Evolutionary conservation across 2,329 filamentous ascomycete genomes (phyloP), one percentile per base, ranked within the genome.

Genomic region (Drechslerella stenobrocha): DNA sequence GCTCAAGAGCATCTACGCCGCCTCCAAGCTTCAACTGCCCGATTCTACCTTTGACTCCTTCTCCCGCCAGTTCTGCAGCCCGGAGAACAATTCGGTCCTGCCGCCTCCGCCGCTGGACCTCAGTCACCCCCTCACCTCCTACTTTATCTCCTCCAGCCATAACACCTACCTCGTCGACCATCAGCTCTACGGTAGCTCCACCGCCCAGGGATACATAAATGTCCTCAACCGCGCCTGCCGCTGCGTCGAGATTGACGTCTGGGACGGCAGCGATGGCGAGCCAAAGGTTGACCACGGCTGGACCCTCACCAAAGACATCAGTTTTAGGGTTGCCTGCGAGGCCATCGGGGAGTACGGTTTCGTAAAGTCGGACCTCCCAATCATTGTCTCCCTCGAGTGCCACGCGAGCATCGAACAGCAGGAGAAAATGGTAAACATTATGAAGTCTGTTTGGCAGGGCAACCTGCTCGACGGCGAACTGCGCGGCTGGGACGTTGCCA

Each of bases 331-430:
- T 56, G 92, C 96, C 1, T 96, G 91, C 77, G 82, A 83, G 70
- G 87, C 87, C 0, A 88, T 97, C 69, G 81, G 83, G 35, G 84
- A 95, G 59, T 84, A 85, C 64, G 91, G 90, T 0, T 97, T 97
- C 73, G 52, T 51, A 2, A 47, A 35, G 1, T 59, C 58, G 5
- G 83, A 88, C 52, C 79, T 96, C 18, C 93, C 93, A 0, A 79
- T 98, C 35, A 95, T 97, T 63, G 84, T 97, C 71, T 96, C 90
- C 75, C 81, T 97, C 3, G 93, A 98, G 76, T 89, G 97, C 0
- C 92, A 97, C 76, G 87, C 90, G 11, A 84, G 87, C 67, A 79
- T 82, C 1, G 84, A 88, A 53, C 92, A 97, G 76, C 93, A 98
- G 76, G 85, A 90, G 70, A 82, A 88, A 51, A 96, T 97, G 89